Conservation (phyloP, 169 alveolate species). For the Babesia bovis region DNA sequence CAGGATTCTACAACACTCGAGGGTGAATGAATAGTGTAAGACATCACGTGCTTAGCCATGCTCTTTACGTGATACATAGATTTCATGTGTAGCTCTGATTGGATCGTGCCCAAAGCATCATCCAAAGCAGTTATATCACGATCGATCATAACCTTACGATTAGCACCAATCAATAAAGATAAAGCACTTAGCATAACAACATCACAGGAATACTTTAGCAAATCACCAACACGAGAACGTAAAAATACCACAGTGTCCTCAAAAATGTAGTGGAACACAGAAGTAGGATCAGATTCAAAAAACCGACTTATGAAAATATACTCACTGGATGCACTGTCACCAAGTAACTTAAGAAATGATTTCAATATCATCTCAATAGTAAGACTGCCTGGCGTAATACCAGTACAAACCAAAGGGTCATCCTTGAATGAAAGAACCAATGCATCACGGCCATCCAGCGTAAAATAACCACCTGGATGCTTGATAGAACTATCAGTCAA, state of each 20-base stretch:
- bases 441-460: constrained; percentile 34
- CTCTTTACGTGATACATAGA: constrained; percentile 27
- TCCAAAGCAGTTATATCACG: constrained; percentile 38
- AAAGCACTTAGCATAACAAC: constrained; percentile 42
- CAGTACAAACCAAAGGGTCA: constrained; percentile 64
- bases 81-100: constrained; percentile 16
- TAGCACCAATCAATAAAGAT: constrained; percentile 17
- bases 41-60: constrained; percentile 19
- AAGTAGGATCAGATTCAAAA: constrained; percentile 9
- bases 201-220: constrained; percentile 27
- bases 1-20: constrained; percentile 35
- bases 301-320: constrained; percentile 56
- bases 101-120: constrained; percentile 37
- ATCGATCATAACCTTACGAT: constrained; percentile 31
- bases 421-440: constrained; percentile 23
- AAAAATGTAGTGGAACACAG: constrained; percentile 40
- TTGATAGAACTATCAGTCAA: constrained; percentile 6
- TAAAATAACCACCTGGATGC: constrained; percentile 30
- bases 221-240: constrained; percentile 22
- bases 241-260: constrained; percentile 40
- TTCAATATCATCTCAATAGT: constrained; percentile 64
- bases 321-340: constrained; percentile 73
- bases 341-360: constrained; percentile 66
- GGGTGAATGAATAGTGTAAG: constrained; percentile 17
- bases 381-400: constrained; percentile 38